phyloP scores from a whole-genome alignment of 805 yeast genomes.

The Candida gorgasii region DNA sequence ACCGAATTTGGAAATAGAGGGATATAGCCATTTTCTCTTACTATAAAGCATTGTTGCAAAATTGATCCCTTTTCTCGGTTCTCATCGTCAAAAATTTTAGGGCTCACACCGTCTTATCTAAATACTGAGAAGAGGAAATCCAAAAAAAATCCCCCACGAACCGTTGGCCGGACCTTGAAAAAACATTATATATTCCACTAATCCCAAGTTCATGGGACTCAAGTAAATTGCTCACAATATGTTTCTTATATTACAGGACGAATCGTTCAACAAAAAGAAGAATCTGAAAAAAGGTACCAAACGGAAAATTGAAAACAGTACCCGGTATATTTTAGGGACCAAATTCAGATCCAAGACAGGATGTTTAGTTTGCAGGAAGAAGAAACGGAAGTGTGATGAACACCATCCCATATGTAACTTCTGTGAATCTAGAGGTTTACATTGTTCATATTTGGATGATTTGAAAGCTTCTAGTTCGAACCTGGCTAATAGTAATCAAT shows the following conservation, averaged over 20 bases:
- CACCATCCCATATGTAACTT: conserved; percentile 21
- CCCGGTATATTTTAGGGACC: conserved; percentile 12
- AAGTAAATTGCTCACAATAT: no score
- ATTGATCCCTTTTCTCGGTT: no score
- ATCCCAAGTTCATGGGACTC: no score
- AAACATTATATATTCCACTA: no score
- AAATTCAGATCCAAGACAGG: conserved; percentile 17
- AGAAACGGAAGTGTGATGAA: conserved; percentile 26
- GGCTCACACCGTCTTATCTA: no score
- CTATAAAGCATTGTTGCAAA: no score
- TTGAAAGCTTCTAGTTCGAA: background rate
- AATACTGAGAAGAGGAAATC: no score
- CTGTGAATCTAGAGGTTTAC: conserved; percentile 17
- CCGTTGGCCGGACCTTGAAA: no score
- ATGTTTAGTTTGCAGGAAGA: conserved; percentile 19
- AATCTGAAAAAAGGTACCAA: conserved; percentile 9
- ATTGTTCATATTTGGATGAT: conserved; percentile 17
- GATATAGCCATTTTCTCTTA: no score
- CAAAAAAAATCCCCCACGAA: no score
- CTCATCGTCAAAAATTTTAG: no score
- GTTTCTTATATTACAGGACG: conserved; percentile 15
- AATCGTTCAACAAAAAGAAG: conserved; percentile 7
- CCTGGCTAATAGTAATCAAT: conserved; percentile 1
- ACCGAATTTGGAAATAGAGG: no score
- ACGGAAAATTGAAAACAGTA: conserved; percentile 1